Percentiles rank a stretch among this genome's conserved stretches.
These are phyloP conservation scores for Hericium coralloides DNA, from an alignment of 768 basidiomycete genomes.

Conservation along the genomic window DNA sequence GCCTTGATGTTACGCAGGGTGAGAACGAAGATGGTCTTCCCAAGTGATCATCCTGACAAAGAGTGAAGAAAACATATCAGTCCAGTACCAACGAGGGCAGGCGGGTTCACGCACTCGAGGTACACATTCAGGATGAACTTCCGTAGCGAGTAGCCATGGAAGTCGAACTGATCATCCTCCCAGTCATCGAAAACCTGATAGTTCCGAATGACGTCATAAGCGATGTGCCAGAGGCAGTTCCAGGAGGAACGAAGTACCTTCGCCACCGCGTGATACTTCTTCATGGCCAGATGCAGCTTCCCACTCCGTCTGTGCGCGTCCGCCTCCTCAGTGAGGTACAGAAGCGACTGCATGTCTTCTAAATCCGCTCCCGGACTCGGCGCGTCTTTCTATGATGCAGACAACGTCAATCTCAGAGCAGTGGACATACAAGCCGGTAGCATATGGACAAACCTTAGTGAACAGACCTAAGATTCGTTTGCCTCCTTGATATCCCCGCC, in stretches of 20 bases:
- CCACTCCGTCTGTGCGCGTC: slow-evolving; percentile 58
- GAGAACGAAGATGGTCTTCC: slow-evolving; percentile 73
- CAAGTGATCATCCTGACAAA: slow-evolving; percentile 59
- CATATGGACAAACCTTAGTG: slow-evolving; percentile 55
- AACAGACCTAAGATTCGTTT: slow-evolving; percentile 72
- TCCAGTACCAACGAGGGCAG: background rate
- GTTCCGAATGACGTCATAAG: too few species aligned
- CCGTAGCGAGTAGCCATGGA: slow-evolving; percentile 90
- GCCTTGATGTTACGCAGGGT: slow-evolving; percentile 70
- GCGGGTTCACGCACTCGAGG: slow-evolving; percentile 50
- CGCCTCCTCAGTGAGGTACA: slow-evolving; percentile 80
- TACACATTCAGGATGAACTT: slow-evolving; percentile 86
- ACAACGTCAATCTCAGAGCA: background rate
- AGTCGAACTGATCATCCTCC: slow-evolving; percentile 96
- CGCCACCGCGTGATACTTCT: slow-evolving; percentile 69
- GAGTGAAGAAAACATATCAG: background rate
- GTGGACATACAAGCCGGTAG: background rate
- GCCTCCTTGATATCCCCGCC: slow-evolving; percentile 78
- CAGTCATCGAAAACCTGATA: slow-evolving; percentile 70
- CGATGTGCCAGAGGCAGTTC: background rate
- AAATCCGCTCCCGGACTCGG: slow-evolving; percentile 66
- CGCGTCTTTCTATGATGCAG: slow-evolving; percentile 67
- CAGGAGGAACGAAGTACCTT: slow-evolving; percentile 37
- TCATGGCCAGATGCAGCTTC: slow-evolving; percentile 70
- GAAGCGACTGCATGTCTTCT: slow-evolving; percentile 91